A percentile compares a stretch with the other conserved stretches of the same genome.
Conservation (phyloP, 139 green algal species). For the Closterium sp. region DNA sequence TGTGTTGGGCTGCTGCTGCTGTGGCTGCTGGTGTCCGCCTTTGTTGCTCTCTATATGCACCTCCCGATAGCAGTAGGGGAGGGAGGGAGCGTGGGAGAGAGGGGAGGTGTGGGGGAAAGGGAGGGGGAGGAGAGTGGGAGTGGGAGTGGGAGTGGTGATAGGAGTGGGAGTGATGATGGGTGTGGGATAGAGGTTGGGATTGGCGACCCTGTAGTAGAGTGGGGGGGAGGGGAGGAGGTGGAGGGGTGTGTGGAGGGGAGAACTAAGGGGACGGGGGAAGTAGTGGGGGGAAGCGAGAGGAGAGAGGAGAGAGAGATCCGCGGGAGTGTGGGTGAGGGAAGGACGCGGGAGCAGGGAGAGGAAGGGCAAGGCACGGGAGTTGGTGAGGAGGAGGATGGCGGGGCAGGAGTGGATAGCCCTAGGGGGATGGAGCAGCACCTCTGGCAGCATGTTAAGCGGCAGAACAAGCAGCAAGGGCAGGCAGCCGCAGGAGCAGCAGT, state of each 20-base stretch:
- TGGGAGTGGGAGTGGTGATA: neutral
- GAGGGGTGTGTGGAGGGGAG: neutral
- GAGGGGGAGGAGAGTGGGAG: neutral
- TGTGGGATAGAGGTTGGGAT: neutral
- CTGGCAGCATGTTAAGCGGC: neutral
- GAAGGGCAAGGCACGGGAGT: neutral
- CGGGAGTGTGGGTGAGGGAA: neutral
- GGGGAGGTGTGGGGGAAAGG: neutral
- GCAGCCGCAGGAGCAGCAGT: neutral
- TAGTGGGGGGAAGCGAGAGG: neutral
- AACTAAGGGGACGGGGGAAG: neutral
- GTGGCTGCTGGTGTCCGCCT: neutral
- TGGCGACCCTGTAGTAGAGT: neutral
- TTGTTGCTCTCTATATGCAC: neutral
- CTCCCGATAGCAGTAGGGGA: neutral
- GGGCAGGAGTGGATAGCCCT: neutral
- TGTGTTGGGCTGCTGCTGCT: neutral
- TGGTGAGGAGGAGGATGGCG: too few species aligned
- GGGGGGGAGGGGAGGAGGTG: neutral
- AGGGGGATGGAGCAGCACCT: neutral
- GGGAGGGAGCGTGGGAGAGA: neutral
- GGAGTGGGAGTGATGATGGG: neutral
- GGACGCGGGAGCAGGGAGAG: neutral
- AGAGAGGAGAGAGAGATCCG: neutral
- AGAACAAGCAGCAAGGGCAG: neutral